Conservation (phyloP, 495 filamentous ascomycete genomes). For the Aspergillus cavernicola region DNA sequence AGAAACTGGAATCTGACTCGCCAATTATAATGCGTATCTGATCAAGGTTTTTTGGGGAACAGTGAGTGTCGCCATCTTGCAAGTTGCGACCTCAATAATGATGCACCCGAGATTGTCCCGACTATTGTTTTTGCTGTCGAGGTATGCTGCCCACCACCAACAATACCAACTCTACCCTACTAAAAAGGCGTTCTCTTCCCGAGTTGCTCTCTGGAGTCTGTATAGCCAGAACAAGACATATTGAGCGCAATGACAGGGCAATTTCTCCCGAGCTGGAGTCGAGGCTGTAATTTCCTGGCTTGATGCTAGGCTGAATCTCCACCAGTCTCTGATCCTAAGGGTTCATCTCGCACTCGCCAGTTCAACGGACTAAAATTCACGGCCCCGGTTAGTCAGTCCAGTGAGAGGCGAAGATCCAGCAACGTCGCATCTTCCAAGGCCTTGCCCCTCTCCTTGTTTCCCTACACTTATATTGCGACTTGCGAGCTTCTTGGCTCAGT, state of each 20-base stretch:
- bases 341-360: constrained; percentile 5
- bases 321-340: constrained; percentile 2
- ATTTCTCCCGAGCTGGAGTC: not conserved
- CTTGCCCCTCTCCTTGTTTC: not conserved
- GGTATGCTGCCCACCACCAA: not conserved
- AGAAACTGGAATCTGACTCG: not conserved
- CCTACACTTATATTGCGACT: not conserved
- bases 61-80: too few species aligned
- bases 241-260: too few species aligned
- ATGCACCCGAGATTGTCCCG: constrained; percentile 1
- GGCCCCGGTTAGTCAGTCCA: not conserved
- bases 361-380: constrained; percentile 3
- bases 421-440: not conserved
- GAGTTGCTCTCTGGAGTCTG: too few species aligned
- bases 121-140: not conserved
- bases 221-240: too few species aligned
- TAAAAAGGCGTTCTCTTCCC: too few species aligned
- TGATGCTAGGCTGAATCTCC: constrained; percentile 7
- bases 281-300: not conserved
- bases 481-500: not conserved
- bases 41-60: not conserved
- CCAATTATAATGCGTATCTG: not conserved
- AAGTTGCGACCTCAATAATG: too few species aligned
- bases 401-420: not conserved
- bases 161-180: not conserved